Percentiles rank a stretch among this genome's conserved stretches.
phyloP scores from a whole-genome alignment of 371 early-diverging fungal species.

The Circinella umbellata region DNA sequence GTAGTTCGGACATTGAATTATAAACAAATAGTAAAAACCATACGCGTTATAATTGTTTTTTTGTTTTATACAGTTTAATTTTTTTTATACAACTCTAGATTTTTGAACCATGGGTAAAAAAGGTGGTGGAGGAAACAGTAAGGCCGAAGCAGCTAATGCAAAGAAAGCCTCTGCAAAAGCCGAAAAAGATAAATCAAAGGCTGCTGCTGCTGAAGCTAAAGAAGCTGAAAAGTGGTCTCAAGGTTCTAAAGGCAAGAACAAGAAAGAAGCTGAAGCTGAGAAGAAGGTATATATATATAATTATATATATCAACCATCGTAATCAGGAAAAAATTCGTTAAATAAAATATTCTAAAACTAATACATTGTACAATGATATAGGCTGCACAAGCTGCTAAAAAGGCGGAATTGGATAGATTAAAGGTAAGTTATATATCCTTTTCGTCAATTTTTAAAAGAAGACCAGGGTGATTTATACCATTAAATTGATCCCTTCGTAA shows the following conservation, averaged over 20 bases:
- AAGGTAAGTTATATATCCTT: conserved; percentile 3
- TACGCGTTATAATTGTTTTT: conserved; percentile 4
- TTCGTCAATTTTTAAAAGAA: too few species aligned
- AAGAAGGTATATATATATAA: conserved; percentile 64
- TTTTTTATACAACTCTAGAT: background rate
- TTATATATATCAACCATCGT: too few species aligned
- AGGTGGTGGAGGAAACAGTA: conserved; percentile 38
- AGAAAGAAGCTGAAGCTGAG: conserved; percentile 72
- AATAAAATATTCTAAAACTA: background rate
- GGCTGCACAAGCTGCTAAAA: conserved; percentile 48
- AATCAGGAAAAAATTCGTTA: conserved; percentile 8
- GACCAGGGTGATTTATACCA: background rate
- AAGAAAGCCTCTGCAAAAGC: conserved; percentile 72
- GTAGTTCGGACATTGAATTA: too few species aligned
- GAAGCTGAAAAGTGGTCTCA: conserved; percentile 70
- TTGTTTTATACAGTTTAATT: background rate
- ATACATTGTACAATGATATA: conserved; percentile 10
- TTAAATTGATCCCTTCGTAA: too few species aligned
- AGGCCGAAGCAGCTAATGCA: conserved; percentile 71
- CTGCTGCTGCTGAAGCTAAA: conserved; percentile 56
- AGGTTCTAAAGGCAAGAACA: conserved; percentile 72
- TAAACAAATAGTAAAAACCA: background rate
- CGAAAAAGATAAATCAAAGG: conserved; percentile 62
- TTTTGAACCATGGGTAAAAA: conserved; percentile 44
- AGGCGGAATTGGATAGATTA: conserved; percentile 29